Percentiles rank a stretch among this genome's conserved stretches.
phyloP scores from a whole-genome alignment of 768 basidiomycete species.

The Boletus reticuloceps region DNA sequence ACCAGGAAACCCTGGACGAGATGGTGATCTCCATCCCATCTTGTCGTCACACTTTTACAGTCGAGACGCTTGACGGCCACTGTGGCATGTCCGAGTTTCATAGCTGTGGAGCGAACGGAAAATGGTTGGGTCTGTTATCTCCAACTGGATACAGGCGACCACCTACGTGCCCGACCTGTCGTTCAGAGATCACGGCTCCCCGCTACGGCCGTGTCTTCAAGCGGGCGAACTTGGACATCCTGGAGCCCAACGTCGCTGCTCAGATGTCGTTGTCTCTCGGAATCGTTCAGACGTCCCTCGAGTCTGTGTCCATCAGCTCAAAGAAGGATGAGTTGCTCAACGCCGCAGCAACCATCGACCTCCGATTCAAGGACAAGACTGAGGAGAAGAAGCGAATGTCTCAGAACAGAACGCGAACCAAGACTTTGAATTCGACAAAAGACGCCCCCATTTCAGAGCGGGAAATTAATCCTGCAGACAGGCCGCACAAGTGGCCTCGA shows the following conservation, averaged over 20 bases:
- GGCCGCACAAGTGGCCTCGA: slow-evolving; percentile 40
- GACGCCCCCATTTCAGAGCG: slow-evolving; percentile 25
- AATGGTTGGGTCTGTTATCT: slow-evolving; percentile 43
- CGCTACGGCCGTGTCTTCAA: slow-evolving; percentile 65
- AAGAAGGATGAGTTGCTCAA: slow-evolving; percentile 16
- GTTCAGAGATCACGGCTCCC: slow-evolving; percentile 50
- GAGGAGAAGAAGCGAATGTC: not conserved
- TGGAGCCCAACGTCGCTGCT: slow-evolving; percentile 60
- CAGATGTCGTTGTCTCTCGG: slow-evolving; percentile 47
- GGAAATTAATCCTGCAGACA: slow-evolving; percentile 29
- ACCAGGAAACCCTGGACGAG: slow-evolving; percentile 42
- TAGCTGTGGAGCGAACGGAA: slow-evolving; percentile 28
- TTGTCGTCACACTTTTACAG: slow-evolving; percentile 66
- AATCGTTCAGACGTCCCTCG: slow-evolving; percentile 27
- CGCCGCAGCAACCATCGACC: slow-evolving; percentile 10
- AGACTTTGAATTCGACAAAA: slow-evolving; percentile 11
- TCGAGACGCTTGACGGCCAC: slow-evolving; percentile 69
- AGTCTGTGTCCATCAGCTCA: slow-evolving; percentile 22
- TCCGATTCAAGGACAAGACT: slow-evolving; percentile 12
- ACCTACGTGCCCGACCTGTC: slow-evolving; percentile 63
- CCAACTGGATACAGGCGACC: slow-evolving; percentile 40
- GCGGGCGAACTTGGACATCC: slow-evolving; percentile 59
- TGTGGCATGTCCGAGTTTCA: slow-evolving; percentile 55
- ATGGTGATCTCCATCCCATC: slow-evolving; percentile 57
- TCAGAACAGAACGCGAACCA: slow-evolving; percentile 12